Evolutionary conservation across 805 yeast genomes (phyloP), one percentile per base, ranked within the genome.

Genomic region (Trichomonascus vanleenenianus): DNA sequence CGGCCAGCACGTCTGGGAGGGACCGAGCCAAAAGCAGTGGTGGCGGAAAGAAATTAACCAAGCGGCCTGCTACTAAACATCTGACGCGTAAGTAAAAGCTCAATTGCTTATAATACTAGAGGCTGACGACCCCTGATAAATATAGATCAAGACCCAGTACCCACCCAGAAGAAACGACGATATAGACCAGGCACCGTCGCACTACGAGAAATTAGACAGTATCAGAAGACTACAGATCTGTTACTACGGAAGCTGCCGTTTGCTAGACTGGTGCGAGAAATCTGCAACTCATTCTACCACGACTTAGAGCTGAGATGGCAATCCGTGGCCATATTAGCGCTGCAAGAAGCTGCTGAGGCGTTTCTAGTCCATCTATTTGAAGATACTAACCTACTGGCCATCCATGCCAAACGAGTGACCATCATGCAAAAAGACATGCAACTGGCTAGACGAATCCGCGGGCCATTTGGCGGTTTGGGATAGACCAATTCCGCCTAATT

Each of bases 301-400:
- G 49, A 49, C 30, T 57, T 53, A 66, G 80, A 91, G 59, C 94
- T 85, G 66, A 83, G 96, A 77, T 91, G 93, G 83, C 97, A 91
- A 71, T 85, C 96, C 47, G 85, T 95, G 56, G 98, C 98, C 56
- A 84, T 91, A 56, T 89, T 95, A 73, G 98, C 98, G 58, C 76
- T 91, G 61, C 98, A 91, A 72, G 98, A 93, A 74, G 89, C 97
- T 53, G 96, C 91, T 53, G 98, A 91, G 77, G 97, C 97, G 63
- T 93, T 88, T 79, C 76, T 93, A 61, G 96, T 91, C 45, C 86
- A 96, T 50, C 73, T 91, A 63, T 93, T 91, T 60, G 97, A 91
- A 76, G 97, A 93, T 71, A 93, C 97, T 56, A 91, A 89, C 77
- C 79, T 91, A 75, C 93, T 97, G 75, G 97, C 97, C 56, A 86